Evolutionary conservation across 768 basidiomycete genomes (phyloP).

Genomic region (Asterophora parasitica): DNA sequence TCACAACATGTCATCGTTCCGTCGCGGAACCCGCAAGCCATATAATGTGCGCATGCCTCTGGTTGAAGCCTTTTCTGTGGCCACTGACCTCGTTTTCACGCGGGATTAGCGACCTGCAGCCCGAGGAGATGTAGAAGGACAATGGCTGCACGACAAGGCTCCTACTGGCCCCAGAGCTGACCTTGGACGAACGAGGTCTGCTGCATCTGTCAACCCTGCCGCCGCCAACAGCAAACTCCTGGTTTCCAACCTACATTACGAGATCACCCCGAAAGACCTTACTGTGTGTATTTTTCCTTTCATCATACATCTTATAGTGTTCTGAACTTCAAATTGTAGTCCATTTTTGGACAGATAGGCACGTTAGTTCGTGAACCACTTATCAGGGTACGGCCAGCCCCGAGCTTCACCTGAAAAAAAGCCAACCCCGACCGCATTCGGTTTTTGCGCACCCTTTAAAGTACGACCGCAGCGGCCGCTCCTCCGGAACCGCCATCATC

Average conservation of each 20-base stretch:
- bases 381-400: constrained; percentile 89
- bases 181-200: constrained; percentile 22
- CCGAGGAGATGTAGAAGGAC: constrained; percentile 50
- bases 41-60: constrained; percentile 30
- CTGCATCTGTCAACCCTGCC: constrained; percentile 29
- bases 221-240: constrained; percentile 51
- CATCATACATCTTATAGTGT: background rate
- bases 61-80: background rate
- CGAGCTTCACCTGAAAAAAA: constrained; percentile 58
- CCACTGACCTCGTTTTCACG: constrained; percentile 1
- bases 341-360: constrained; percentile 89
- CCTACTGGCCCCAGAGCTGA: constrained; percentile 36
- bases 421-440: constrained; percentile 42
- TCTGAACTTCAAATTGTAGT: constrained; percentile 34
- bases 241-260: constrained; percentile 89
- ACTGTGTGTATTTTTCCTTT: constrained; percentile 49
- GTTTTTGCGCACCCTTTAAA: constrained; percentile 41
- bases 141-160: constrained; percentile 77
- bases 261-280: constrained; percentile 84
- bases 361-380: constrained; percentile 88
- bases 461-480: constrained; percentile 96
- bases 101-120: constrained; percentile 46
- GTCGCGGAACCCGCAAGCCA: constrained; percentile 34
- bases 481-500: constrained; percentile 76
- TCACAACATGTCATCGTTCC: constrained; percentile 17